These are phyloP conservation scores for Penicillium goetzii DNA, from an alignment of 495 filamentous ascomycete genomes.

Conservation along the genomic window DNA sequence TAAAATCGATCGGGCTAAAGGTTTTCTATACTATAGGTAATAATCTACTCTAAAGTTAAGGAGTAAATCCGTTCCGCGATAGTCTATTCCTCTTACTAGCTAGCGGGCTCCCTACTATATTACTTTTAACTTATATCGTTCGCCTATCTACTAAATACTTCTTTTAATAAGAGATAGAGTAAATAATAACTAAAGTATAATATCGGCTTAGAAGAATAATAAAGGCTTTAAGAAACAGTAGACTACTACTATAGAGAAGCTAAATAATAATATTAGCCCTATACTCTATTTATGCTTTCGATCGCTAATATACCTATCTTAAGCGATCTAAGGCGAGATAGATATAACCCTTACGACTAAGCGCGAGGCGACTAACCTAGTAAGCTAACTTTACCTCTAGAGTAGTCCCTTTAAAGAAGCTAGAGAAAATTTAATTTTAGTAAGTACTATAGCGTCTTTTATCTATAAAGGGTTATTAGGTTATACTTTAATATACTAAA, in stretches of 20 bases:
- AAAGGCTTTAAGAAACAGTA: conserved; percentile 21
- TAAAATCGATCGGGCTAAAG: conserved; percentile 1
- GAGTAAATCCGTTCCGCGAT: neutral
- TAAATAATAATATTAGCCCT: conserved; percentile 28
- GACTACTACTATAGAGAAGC: conserved; percentile 17
- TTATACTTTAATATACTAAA: too few species aligned
- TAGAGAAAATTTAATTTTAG: conserved; percentile 6
- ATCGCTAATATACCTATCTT: conserved; percentile 29
- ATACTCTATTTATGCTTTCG: conserved; percentile 28
- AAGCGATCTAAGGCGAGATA: conserved; percentile 33
- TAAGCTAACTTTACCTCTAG: conserved; percentile 31
- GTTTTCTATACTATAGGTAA: neutral
- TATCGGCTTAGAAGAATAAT: conserved; percentile 30
- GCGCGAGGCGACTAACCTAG: conserved; percentile 27
- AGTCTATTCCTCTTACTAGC: neutral
- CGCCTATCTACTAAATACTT: conserved; percentile 22
- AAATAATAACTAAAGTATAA: conserved; percentile 32
- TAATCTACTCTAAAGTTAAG: neutral
- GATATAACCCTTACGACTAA: conserved; percentile 31
- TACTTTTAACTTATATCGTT: conserved; percentile 16
- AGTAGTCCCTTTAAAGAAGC: conserved; percentile 5
- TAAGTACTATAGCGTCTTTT: neutral
- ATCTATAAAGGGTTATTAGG: too few species aligned
- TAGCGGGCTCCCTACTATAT: conserved; percentile 6
- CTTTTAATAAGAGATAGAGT: conserved; percentile 25